Evolutionary conservation across 371 early-diverging fungal species (phyloP).

Genomic region (Saksenaea vasiformis): DNA sequence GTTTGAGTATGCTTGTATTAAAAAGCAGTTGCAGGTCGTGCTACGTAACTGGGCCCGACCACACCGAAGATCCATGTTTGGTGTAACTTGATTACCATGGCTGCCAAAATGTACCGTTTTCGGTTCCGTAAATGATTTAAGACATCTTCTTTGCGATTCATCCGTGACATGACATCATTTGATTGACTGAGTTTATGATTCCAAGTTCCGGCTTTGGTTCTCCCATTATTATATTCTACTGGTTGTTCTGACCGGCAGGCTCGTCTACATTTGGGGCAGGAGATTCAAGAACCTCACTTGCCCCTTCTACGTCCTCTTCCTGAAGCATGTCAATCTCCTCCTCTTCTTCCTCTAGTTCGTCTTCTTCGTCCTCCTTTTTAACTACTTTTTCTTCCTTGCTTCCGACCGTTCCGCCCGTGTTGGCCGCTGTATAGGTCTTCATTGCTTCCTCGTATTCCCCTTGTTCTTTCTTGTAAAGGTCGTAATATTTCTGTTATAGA

Average conservation of each 20-base stretch:
- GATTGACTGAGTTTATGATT: not conserved
- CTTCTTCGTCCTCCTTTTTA: not conserved
- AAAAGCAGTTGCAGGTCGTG: not conserved
- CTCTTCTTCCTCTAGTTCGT: not conserved
- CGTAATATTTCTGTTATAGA: constrained; percentile 38
- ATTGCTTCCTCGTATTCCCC: constrained; percentile 44
- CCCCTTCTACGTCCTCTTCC: not conserved
- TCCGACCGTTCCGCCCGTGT: not conserved
- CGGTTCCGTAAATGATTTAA: too few species aligned
- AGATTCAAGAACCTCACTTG: not conserved
- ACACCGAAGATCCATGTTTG: not conserved
- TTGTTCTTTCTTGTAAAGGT: constrained; percentile 45
- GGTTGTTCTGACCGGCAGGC: not conserved
- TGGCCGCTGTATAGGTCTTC: constrained; percentile 34
- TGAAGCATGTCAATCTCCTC: constrained; percentile 1
- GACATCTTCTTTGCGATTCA: too few species aligned
- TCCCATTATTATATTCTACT: not conserved
- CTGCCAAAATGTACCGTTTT: too few species aligned
- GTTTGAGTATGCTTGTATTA: not conserved
- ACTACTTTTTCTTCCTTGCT: not conserved
- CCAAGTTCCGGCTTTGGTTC: not conserved
- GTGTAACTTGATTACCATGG: not conserved
- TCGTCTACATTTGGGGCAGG: not conserved
- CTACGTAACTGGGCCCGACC: not conserved
- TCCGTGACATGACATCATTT: not conserved